Conservation (phyloP, 2,329 filamentous ascomycete genomes). For the Dactylellina cionopaga region DNA sequence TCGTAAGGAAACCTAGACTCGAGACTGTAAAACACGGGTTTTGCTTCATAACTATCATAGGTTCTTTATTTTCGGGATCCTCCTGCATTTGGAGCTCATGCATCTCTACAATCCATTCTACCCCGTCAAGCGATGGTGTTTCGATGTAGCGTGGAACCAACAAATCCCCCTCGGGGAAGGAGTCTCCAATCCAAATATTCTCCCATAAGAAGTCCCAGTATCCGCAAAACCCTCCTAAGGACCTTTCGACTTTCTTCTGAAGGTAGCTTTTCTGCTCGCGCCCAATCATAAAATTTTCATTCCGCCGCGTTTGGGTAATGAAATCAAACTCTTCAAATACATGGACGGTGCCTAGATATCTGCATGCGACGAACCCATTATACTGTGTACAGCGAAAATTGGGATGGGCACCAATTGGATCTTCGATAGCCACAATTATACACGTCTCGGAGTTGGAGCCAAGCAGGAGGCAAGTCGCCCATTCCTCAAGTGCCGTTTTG, state of each 20-base stretch:
- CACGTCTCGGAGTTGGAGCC: neutral
- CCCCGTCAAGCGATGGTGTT: too few species aligned
- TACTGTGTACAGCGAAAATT: neutral
- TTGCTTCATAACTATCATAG: neutral
- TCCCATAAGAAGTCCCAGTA: too few species aligned
- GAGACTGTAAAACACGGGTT: slow-evolving; percentile 13
- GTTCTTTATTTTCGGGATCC: too few species aligned
- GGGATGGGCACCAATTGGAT: neutral
- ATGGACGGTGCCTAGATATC: slow-evolving; percentile 22
- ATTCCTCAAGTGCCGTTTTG: neutral
- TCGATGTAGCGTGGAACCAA: too few species aligned
- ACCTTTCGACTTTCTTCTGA: too few species aligned
- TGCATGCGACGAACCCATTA: slow-evolving; percentile 2
- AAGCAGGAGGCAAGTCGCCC: neutral
- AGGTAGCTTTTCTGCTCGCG: too few species aligned
- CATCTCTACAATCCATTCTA: too few species aligned
- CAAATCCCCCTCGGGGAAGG: too few species aligned
- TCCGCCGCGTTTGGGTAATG: slow-evolving; percentile 5
- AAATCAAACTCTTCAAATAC: slow-evolving; percentile 14
- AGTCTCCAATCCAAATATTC: too few species aligned
- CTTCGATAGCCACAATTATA: slow-evolving; percentile 13
- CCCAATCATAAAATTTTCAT: slow-evolving; percentile 4
- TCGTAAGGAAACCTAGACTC: neutral
- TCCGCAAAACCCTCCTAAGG: neutral
- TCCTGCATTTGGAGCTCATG: too few species aligned